Evolutionary conservation across 2,329 filamentous ascomycete species (phyloP).

Genomic region (Calonectria pauciramosa): DNA sequence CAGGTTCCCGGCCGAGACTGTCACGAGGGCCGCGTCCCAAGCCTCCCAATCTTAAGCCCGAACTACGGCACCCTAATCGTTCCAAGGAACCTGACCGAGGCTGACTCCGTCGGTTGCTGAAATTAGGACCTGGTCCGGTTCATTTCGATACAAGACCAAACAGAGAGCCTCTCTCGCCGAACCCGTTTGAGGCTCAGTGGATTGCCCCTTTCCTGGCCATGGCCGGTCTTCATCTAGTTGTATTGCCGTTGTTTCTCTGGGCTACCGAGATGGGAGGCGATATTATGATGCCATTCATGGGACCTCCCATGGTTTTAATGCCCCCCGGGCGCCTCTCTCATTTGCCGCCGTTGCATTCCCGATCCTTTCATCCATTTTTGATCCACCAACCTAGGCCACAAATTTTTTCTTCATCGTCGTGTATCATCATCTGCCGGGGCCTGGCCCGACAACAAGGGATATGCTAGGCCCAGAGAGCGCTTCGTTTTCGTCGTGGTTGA

Average conservation of each 20-base stretch:
- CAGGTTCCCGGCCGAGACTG: neutral
- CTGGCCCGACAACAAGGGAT: neutral
- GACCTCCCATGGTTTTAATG: slow-evolving; percentile 6
- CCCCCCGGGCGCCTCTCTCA: slow-evolving; percentile 1
- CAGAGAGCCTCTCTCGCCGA: slow-evolving; percentile 17
- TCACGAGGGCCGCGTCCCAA: slow-evolving; percentile 1
- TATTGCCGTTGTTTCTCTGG: slow-evolving; percentile 8
- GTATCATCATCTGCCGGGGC: slow-evolving; percentile 9
- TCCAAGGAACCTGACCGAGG: slow-evolving; percentile 28
- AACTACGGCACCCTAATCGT: slow-evolving; percentile 13
- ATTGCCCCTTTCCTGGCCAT: slow-evolving; percentile 21
- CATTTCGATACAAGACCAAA: slow-evolving; percentile 37
- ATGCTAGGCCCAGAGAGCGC: slow-evolving; percentile 6
- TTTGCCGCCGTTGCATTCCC: slow-evolving; percentile 9
- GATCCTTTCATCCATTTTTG: slow-evolving; percentile 21
- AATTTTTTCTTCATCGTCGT: neutral
- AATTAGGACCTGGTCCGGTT: slow-evolving; percentile 34
- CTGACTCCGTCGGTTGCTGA: slow-evolving; percentile 33
- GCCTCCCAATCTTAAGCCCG: neutral
- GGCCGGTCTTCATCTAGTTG: slow-evolving; percentile 10
- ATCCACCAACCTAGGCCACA: slow-evolving; percentile 2
- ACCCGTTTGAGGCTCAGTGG: slow-evolving; percentile 24
- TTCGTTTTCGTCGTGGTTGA: neutral
- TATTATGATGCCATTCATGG: slow-evolving; percentile 10
- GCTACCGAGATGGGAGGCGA: slow-evolving; percentile 12